A percentile compares a stretch with the other conserved stretches of the same genome.
phyloP scores from a whole-genome alignment of 306 rosid genomes.

The Spatholobus suberectus region DNA sequence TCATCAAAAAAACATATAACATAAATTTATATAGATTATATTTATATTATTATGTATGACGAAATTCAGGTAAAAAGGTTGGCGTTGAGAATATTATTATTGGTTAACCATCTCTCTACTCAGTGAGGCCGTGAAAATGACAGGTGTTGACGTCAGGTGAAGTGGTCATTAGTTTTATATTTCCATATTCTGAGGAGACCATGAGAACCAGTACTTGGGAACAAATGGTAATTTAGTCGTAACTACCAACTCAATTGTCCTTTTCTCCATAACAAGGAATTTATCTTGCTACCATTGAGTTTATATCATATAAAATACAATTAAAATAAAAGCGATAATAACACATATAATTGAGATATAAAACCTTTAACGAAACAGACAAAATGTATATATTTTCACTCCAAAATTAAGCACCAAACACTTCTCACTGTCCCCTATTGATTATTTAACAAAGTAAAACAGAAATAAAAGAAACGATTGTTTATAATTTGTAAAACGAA shows the following conservation, averaged over 20 bases:
- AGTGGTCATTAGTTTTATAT: neutral
- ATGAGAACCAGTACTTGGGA: neutral
- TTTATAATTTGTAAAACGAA: neutral
- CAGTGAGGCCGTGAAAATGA: neutral
- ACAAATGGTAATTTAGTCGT: neutral
- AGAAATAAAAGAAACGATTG: neutral
- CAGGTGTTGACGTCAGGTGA: neutral
- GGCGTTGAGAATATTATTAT: neutral
- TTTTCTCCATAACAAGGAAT: neutral
- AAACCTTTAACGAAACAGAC: neutral
- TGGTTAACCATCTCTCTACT: neutral
- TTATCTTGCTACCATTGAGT: neutral
- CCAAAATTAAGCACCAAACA: neutral
- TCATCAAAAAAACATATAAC: neutral
- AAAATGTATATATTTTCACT: neutral
- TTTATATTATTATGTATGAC: neutral
- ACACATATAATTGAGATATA: neutral
- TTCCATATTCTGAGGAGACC: neutral
- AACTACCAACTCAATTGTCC: neutral
- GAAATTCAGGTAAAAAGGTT: neutral
- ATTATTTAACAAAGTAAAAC: neutral
- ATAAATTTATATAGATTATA: neutral
- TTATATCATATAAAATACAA: neutral
- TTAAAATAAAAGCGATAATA: neutral
- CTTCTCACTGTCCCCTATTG: neutral